phyloP scores from a whole-genome alignment of 495 filamentous ascomycete species.

The Penicillium pancosmium region DNA sequence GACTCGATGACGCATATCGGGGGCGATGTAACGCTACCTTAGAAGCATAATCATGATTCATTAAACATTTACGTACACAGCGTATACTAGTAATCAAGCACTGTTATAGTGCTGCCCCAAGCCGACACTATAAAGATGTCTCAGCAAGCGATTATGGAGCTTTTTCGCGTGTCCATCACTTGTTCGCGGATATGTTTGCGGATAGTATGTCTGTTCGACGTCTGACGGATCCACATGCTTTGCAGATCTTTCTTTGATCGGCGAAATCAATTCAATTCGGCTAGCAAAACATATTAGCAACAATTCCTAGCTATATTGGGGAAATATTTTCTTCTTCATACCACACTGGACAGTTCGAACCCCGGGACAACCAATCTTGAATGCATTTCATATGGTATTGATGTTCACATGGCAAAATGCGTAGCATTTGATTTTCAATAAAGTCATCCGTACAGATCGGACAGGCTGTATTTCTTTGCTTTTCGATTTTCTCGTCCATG shows the following conservation, averaged over 20 bases:
- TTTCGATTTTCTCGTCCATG: not conserved
- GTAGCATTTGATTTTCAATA: constrained; percentile 9
- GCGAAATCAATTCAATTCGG: not conserved
- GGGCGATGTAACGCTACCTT: no score
- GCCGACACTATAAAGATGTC: not conserved
- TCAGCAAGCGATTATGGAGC: not conserved
- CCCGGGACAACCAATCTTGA: constrained; percentile 12
- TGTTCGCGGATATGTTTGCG: not conserved
- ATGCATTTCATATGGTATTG: constrained; percentile 11
- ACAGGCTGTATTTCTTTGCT: constrained; percentile 1
- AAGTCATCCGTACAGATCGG: constrained; percentile 17
- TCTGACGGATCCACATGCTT: not conserved
- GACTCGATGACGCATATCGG: no score
- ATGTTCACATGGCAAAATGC: constrained; percentile 12
- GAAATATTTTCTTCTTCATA: not conserved
- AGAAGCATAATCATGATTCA: not conserved
- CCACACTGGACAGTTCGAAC: not conserved
- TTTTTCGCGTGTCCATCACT: not conserved
- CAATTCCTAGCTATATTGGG: not conserved
- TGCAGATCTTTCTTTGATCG: not conserved
- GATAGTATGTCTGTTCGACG: not conserved
- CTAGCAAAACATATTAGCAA: not conserved
- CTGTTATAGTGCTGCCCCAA: not conserved
- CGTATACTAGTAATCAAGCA: not conserved
- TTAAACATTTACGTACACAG: not conserved